phyloP scores from a whole-genome alignment of 345 rosid species.

The Acer yangbiense region DNA sequence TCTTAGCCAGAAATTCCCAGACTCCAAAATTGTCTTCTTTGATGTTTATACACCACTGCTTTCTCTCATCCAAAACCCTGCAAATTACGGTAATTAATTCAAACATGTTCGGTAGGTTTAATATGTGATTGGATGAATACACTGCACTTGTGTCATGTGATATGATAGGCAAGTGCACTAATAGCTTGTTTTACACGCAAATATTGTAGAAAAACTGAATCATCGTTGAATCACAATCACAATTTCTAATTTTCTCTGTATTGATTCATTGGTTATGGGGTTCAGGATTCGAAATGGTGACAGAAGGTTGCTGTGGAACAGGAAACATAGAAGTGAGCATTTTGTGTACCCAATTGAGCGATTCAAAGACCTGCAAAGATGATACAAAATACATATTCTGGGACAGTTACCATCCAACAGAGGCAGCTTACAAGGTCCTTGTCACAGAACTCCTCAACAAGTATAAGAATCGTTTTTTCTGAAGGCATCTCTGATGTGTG shows the following conservation, averaged over 20 bases:
- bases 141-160: too few species aligned
- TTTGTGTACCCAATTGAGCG: constrained; percentile 39
- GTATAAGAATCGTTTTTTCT: neutral
- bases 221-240: too few species aligned
- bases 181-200: too few species aligned
- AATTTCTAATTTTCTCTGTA: too few species aligned
- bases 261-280: neutral
- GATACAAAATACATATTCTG: constrained; percentile 62
- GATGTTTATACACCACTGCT: constrained; percentile 42
- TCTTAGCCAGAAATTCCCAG: constrained; percentile 31
- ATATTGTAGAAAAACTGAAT: too few species aligned
- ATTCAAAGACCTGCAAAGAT: constrained; percentile 35
- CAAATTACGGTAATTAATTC: constrained; percentile 47
- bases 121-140: too few species aligned
- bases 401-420: constrained; percentile 85
- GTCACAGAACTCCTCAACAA: neutral
- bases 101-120: neutral
- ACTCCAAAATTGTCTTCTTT: constrained; percentile 37
- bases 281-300: constrained; percentile 57
- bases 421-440: constrained; percentile 44
- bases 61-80: constrained; percentile 46
- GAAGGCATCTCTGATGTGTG: neutral
- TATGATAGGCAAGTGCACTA: too few species aligned
- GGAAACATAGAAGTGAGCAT: constrained; percentile 58
- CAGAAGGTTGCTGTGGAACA: constrained; percentile 73